These are phyloP conservation scores for Candida manassasensis DNA, from an alignment of 805 yeast genomes.

Conservation along the genomic window DNA sequence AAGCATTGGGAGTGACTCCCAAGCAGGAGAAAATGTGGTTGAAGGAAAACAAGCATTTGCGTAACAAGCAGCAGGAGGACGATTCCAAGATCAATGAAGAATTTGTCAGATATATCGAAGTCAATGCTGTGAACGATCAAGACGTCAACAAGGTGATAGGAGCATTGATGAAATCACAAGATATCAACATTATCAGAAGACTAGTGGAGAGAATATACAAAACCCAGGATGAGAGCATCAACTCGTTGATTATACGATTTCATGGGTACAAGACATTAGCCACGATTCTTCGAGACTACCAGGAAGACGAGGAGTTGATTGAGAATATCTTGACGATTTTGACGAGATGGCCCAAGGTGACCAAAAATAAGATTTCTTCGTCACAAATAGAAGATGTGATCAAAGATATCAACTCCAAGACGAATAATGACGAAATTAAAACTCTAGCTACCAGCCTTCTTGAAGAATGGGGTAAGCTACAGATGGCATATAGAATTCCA, in stretches of 20 bases:
- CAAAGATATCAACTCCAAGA: conserved; percentile 29
- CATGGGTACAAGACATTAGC: conserved; percentile 86
- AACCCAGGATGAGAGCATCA: conserved; percentile 47
- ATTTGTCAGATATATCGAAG: conserved; percentile 56
- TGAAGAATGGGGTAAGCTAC: conserved; percentile 65
- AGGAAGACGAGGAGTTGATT: conserved; percentile 23
- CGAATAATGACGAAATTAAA: conserved; percentile 23
- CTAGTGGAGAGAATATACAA: conserved; percentile 63
- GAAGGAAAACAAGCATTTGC: conserved; percentile 48
- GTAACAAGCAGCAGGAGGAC: conserved; percentile 46
- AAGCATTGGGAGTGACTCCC: conserved; percentile 74
- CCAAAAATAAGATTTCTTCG: conserved; percentile 70
- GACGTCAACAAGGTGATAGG: conserved; percentile 80
- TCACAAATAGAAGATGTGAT: conserved; percentile 69
- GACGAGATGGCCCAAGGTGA: conserved; percentile 49
- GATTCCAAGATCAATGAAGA: conserved; percentile 59
- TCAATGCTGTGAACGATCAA: conserved; percentile 44
- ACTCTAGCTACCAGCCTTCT: conserved; percentile 43
- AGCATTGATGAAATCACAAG: conserved; percentile 73
- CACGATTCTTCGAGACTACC: conserved; percentile 44
- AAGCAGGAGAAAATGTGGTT: conserved; percentile 70
- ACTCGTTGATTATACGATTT: conserved; percentile 59
- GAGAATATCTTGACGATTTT: conserved; percentile 56
- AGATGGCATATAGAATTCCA: conserved; percentile 83
- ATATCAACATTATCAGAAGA: conserved; percentile 55